These are phyloP conservation scores for Sextonia rubra DNA, from an alignment of 164 flowering plant genomes.

Conservation along the genomic window DNA sequence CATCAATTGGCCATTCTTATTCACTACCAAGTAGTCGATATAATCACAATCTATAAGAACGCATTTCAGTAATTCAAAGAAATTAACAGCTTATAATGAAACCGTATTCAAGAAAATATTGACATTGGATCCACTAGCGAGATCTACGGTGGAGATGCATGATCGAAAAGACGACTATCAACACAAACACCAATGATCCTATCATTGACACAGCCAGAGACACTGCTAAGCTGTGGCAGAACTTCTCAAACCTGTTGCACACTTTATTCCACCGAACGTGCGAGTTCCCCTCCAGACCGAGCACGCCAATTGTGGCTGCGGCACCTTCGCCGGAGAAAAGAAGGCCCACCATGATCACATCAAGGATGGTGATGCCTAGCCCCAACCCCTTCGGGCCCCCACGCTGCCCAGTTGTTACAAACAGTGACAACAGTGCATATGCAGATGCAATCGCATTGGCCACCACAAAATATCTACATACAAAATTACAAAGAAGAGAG, in stretches of 20 bases:
- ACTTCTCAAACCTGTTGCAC: conserved; percentile 28
- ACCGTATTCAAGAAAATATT: too few relatives aligned
- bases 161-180: conserved; percentile 21
- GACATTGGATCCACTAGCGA: background rate
- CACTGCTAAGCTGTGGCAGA: conserved; percentile 23
- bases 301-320: conserved; percentile 27
- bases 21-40: too few relatives aligned
- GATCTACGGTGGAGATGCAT: conserved; percentile 25
- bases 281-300: conserved; percentile 32
- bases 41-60: too few relatives aligned
- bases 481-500: background rate
- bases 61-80: too few relatives aligned
- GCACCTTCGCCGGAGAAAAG: conserved; percentile 48
- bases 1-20: too few relatives aligned
- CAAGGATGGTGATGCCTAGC: conserved; percentile 21
- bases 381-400: background rate
- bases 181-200: conserved; percentile 22
- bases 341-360: conserved; percentile 32
- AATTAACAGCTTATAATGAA: too few relatives aligned
- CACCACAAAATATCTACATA: conserved; percentile 34
- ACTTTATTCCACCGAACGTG: conserved; percentile 37
- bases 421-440: conserved; percentile 34
- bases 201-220: conserved; percentile 26
- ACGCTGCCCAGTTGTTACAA: conserved; percentile 8
- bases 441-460: conserved; percentile 38